Conservation (phyloP, 2,329 filamentous ascomycete genomes). For the Neurospora sp. region DNA sequence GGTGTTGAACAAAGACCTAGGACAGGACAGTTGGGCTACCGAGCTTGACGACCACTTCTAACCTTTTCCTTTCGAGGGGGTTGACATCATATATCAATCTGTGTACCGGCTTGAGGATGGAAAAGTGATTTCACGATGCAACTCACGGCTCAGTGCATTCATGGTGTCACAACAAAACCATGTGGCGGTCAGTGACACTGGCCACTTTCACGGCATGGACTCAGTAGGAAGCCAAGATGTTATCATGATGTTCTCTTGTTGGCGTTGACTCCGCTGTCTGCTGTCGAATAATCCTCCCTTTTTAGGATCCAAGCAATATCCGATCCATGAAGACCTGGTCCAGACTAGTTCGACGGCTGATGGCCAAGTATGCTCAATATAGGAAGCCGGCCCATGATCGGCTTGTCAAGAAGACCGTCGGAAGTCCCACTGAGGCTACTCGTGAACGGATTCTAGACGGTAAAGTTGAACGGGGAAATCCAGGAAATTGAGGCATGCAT, state of each 20-base stretch:
- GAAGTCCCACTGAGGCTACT: neutral
- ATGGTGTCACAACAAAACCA: neutral
- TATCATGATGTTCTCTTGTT: neutral
- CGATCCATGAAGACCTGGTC: neutral
- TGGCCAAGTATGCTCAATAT: neutral
- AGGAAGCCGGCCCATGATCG: neutral
- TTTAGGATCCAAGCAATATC: neutral
- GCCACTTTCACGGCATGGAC: neutral
- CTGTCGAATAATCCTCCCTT: neutral
- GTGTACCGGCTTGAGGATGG: neutral
- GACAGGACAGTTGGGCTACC: neutral
- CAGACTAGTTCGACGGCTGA: neutral
- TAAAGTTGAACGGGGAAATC: neutral
- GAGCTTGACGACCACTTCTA: neutral
- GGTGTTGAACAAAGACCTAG: neutral
- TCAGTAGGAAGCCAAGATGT: neutral
- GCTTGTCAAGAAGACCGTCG: neutral
- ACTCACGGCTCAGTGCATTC: neutral
- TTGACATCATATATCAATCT: neutral
- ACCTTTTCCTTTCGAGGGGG: neutral
- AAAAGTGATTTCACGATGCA: neutral
- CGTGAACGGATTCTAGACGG: fast-evolving
- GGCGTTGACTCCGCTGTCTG: neutral
- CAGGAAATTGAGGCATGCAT: neutral
- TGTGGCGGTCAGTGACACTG: neutral